These are phyloP conservation scores for Aspergillus sp. DNA, from an alignment of 2,329 filamentous ascomycete species.

Conservation along the genomic window DNA sequence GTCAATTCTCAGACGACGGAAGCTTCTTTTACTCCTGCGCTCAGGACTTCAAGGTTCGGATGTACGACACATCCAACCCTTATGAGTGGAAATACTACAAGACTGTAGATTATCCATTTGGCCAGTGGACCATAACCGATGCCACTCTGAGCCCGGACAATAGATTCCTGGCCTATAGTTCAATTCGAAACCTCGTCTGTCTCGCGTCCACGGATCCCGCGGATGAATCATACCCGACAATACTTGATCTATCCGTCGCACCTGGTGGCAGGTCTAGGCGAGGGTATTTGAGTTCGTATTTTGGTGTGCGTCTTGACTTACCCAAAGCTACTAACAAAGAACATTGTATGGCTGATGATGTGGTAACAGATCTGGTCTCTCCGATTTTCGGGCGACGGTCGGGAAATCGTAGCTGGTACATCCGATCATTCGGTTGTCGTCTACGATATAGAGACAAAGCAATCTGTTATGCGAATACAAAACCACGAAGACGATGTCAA, in stretches of 20 bases:
- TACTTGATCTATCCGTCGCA: constrained; percentile 60
- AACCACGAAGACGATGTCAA: constrained; percentile 89
- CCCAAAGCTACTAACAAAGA: not conserved
- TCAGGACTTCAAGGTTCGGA: constrained; percentile 86
- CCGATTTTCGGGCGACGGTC: constrained; percentile 83
- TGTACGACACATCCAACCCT: constrained; percentile 96
- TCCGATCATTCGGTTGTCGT: constrained; percentile 71
- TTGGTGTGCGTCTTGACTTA: constrained; percentile 32
- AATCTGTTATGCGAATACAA: constrained; percentile 62
- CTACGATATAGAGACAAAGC: constrained; percentile 79
- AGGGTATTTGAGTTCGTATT: constrained; percentile 29
- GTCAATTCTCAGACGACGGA: constrained; percentile 92
- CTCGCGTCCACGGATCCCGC: constrained; percentile 79
- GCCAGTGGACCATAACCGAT: constrained; percentile 94
- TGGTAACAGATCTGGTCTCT: constrained; percentile 67
- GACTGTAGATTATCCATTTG: constrained; percentile 73
- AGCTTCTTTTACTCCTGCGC: constrained; percentile 94
- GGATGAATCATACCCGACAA: constrained; percentile 68
- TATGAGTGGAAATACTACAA: constrained; percentile 96
- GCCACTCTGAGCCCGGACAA: constrained; percentile 87
- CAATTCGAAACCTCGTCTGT: constrained; percentile 74
- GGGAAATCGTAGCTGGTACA: constrained; percentile 84
- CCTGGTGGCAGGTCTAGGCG: constrained; percentile 35
- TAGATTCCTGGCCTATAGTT: constrained; percentile 82
- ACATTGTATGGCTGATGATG: constrained; percentile 14